Percentiles rank a stretch among this genome's conserved stretches.
Evolutionary conservation across 2,329 filamentous ascomycete species (phyloP).

Genomic region (Corniculantispora saksenae): DNA sequence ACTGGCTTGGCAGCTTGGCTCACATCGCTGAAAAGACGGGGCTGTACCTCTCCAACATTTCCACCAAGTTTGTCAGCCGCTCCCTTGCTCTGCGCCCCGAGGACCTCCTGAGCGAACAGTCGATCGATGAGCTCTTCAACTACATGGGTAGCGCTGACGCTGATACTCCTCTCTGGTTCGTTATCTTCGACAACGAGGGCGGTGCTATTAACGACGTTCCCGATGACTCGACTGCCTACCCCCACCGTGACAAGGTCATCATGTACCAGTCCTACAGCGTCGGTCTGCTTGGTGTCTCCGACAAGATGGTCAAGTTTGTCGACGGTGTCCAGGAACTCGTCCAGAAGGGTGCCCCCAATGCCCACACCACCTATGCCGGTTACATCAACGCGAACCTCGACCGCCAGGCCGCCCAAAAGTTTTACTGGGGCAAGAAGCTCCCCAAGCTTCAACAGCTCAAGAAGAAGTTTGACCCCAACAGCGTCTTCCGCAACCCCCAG

Average conservation of each 20-base stretch:
- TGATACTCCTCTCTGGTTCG: conserved; percentile 58
- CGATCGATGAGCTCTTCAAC: conserved; percentile 51
- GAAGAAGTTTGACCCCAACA: conserved; percentile 50
- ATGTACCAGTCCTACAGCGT: conserved; percentile 65
- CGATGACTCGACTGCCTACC: conserved; percentile 58
- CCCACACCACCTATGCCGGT: conserved; percentile 59
- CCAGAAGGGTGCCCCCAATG: conserved; percentile 36
- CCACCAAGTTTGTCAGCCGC: conserved; percentile 57
- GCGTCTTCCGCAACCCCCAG: conserved; percentile 62
- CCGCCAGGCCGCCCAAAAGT: conserved; percentile 43
- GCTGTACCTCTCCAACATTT: conserved; percentile 48
- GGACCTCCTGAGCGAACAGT: conserved; percentile 47
- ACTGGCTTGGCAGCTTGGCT: conserved; percentile 63
- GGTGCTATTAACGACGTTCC: conserved; percentile 60
- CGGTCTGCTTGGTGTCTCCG: conserved; percentile 46
- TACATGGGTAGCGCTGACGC: conserved; percentile 52
- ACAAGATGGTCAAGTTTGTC: conserved; percentile 52
- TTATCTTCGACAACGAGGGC: conserved; percentile 63
- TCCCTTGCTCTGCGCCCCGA: conserved; percentile 54
- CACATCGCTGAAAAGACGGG: conserved; percentile 52
- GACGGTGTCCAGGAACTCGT: conserved; percentile 51
- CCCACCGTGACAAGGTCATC: conserved; percentile 64
- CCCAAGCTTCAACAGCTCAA: conserved; percentile 51
- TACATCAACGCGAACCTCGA: conserved; percentile 58
- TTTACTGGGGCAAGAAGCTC: conserved; percentile 59